phyloP scores from a whole-genome alignment of 768 basidiomycete species.

The Mycena alexandri region DNA sequence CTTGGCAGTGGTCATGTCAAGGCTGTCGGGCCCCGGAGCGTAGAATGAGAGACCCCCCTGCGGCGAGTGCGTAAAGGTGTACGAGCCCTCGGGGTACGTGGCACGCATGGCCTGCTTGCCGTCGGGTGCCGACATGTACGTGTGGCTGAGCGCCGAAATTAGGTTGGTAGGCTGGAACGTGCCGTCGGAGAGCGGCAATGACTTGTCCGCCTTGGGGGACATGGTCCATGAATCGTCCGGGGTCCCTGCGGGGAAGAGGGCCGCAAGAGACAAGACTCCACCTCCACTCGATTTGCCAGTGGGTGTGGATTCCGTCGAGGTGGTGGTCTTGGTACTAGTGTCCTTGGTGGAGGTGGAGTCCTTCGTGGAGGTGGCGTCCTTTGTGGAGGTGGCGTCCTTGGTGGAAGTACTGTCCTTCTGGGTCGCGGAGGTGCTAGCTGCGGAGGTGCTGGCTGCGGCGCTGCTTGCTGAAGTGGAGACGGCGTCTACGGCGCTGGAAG shows the following conservation, averaged over 20 bases:
- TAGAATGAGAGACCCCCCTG: constrained; percentile 81
- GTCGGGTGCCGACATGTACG: constrained; percentile 60
- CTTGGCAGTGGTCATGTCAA: constrained; percentile 71
- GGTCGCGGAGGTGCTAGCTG: constrained; percentile 23
- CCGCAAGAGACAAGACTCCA: constrained; percentile 39
- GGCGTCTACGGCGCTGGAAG: constrained; percentile 22
- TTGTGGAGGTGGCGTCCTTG: no score
- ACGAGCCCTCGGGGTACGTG: constrained; percentile 69
- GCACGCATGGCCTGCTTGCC: constrained; percentile 67
- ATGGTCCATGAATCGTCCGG: constrained; percentile 61
- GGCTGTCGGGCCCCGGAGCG: constrained; percentile 64
- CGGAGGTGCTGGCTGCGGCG: constrained; percentile 29
- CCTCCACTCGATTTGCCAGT: constrained; percentile 28
- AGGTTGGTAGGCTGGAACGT: constrained; percentile 60
- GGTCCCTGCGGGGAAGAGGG: constrained; percentile 51
- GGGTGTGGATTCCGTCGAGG: constrained; percentile 35
- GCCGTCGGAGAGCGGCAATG: constrained; percentile 57
- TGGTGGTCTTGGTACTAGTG: constrained; percentile 33
- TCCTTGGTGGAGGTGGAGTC: constrained; percentile 37
- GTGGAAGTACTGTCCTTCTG: constrained; percentile 40
- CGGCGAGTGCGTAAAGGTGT: constrained; percentile 59
- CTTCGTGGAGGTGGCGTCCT: constrained; percentile 41
- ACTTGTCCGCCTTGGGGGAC: constrained; percentile 47
- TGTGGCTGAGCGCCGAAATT: constrained; percentile 53
- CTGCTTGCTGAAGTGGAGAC: constrained; percentile 34